phyloP scores from a whole-genome alignment of 352 stramenopile genomes.

The Nothophytophthora sp. region DNA sequence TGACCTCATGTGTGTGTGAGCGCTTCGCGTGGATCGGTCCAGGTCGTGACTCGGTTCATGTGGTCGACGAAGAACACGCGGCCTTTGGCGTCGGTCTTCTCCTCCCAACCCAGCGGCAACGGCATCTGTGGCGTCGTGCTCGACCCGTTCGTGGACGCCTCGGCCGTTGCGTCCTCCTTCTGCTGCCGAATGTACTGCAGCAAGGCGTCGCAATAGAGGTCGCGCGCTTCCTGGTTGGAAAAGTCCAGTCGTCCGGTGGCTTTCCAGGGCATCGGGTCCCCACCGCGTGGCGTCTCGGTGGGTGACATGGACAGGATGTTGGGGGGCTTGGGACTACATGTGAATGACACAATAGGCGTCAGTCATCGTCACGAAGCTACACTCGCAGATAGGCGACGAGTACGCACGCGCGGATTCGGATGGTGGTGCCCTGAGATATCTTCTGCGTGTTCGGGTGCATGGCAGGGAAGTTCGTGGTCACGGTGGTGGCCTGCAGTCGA shows the following conservation, averaged over 20 bases:
- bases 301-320: constrained; percentile 48
- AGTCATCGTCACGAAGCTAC: background rate
- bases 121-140: constrained; percentile 4
- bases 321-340: constrained; percentile 54
- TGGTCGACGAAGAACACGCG: constrained; percentile 78
- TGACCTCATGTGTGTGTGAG: no score
- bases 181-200: constrained; percentile 77
- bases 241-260: constrained; percentile 38
- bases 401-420: constrained; percentile 72
- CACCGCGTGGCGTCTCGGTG: constrained; percentile 18
- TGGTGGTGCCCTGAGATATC: constrained; percentile 57
- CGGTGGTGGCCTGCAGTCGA: constrained; percentile 60
- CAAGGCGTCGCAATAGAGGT: constrained; percentile 69
- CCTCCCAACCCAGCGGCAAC: constrained; percentile 71
- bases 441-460: constrained; percentile 80
- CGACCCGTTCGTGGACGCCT: constrained; percentile 1
- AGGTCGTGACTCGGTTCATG: constrained; percentile 73
- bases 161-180: constrained; percentile 38
- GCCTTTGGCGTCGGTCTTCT: constrained; percentile 69
- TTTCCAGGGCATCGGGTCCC: constrained; percentile 32
- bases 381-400: background rate
- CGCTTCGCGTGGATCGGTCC: constrained; percentile 53
- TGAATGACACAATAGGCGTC: background rate
- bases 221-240: constrained; percentile 52
- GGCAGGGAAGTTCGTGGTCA: constrained; percentile 74